Evolutionary conservation across 2,329 filamentous ascomycete genomes (phyloP).

Genomic region (Exophiala oligosperma): DNA sequence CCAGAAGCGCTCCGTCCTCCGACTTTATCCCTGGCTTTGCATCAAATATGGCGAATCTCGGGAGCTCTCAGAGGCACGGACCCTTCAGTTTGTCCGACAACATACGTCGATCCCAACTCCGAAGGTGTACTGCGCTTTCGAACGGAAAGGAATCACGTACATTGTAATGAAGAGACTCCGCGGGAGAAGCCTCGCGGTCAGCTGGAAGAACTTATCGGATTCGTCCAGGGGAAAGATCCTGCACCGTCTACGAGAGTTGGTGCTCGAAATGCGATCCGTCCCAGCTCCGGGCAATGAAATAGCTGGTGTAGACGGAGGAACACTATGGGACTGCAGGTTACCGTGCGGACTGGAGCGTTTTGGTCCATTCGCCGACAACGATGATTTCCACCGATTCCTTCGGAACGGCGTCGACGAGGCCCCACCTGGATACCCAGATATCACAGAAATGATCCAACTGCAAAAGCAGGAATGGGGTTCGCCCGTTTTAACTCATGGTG

Average conservation of each 20-base stretch:
- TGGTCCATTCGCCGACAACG: constrained; percentile 35
- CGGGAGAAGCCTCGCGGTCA: constrained; percentile 36
- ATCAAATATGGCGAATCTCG: constrained; percentile 35
- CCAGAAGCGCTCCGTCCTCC: not conserved
- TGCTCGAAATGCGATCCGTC: constrained; percentile 36
- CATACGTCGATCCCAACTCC: constrained; percentile 43
- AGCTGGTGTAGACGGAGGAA: constrained; percentile 35
- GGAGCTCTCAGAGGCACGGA: constrained; percentile 36
- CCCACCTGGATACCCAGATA: constrained; percentile 26
- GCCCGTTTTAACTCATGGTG: too few species aligned
- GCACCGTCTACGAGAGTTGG: constrained; percentile 32
- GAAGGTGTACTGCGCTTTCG: constrained; percentile 40
- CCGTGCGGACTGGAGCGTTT: constrained; percentile 32
- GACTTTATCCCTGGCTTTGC: constrained; percentile 21
- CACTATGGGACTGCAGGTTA: constrained; percentile 36
- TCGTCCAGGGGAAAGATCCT: constrained; percentile 39
- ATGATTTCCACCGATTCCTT: constrained; percentile 42
- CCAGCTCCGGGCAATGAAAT: constrained; percentile 30
- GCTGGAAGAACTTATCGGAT: constrained; percentile 34
- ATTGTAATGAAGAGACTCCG: constrained; percentile 44
- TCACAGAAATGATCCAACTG: constrained; percentile 38
- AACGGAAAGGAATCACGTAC: constrained; percentile 33
- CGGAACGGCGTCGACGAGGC: constrained; percentile 34
- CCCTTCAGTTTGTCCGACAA: constrained; percentile 38
- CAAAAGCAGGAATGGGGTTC: constrained; percentile 26